phyloP scores from a whole-genome alignment of 768 basidiomycete genomes.

The Kwoniella sp. region DNA sequence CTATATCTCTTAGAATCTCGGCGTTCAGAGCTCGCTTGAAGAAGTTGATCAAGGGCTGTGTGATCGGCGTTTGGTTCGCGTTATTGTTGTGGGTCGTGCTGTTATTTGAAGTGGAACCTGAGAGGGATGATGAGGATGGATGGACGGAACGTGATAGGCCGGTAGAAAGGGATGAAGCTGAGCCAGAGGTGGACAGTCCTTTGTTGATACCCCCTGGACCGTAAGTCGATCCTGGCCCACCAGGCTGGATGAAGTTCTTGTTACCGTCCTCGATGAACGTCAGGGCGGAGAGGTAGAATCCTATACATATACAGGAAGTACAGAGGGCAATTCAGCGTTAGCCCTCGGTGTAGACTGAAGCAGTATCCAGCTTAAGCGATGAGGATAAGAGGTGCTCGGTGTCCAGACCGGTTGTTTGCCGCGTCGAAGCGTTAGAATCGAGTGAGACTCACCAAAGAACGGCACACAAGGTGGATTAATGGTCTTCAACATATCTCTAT shows the following conservation, averaged over 20 bases:
- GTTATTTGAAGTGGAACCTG: not conserved
- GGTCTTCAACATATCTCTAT: constrained; percentile 76
- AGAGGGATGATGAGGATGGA: not conserved
- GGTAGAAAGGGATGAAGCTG: constrained; percentile 30
- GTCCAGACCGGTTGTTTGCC: too few relatives aligned
- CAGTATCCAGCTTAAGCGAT: too few relatives aligned
- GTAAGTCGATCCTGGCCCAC: not conserved
- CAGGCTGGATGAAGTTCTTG: constrained; percentile 67
- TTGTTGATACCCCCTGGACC: not conserved
- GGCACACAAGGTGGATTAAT: constrained; percentile 93
- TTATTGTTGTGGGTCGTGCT: not conserved
- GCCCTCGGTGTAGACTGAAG: too few relatives aligned
- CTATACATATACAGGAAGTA: constrained; percentile 57
- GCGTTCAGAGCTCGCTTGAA: constrained; percentile 91
- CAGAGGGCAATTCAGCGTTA: too few relatives aligned
- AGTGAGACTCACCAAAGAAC: constrained; percentile 77
- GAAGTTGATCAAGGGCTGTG: constrained; percentile 75
- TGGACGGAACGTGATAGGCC: constrained; percentile 5
- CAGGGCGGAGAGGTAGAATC: constrained; percentile 90
- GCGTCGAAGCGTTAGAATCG: not conserved
- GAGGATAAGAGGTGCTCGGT: too few relatives aligned
- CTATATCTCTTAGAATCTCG: constrained; percentile 96
- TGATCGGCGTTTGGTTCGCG: constrained; percentile 59
- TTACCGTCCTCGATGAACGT: constrained; percentile 99
- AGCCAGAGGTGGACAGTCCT: constrained; percentile 34